Evolutionary conservation across 2,329 filamentous ascomycete genomes (phyloP), one percentile per base, ranked within the genome.

Genomic region (Cytospora schulzeri): DNA sequence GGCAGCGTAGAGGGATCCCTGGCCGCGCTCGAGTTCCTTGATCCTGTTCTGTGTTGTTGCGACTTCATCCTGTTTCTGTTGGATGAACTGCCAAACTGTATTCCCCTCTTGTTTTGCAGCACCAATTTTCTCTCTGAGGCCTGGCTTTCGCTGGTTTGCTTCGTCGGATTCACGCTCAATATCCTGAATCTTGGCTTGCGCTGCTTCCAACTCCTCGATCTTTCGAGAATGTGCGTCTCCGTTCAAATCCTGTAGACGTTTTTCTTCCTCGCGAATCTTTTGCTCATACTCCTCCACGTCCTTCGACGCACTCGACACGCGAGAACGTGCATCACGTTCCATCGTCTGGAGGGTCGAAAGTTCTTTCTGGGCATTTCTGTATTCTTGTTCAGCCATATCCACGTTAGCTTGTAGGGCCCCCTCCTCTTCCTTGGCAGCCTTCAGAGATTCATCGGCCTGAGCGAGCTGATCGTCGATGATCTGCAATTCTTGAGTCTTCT

Each of bases 161-260:
- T 73, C 72, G 3, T 69, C 67, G 15, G 75, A 71, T 55, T 76
- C 75, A 1, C 70, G 60, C 9, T 72, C 76, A 5, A 85, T 81
- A 38, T 81, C 75, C 33, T 78, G 73, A 7, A 80, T 78, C 55
- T 76, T 76, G 28, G 81, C 72, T 70, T 87, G 85, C 15, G 87
- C 86, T 22, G 85, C 78, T 26, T 87, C 80, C 4, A 90, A 79
- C 70, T 89, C 82, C 22, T 79, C 77, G 41, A 85, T 76, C 71
- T 88, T 91, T 67, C 83, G 79, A 11, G 85, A 80, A 71, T 91
- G 86, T 28, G 85, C 85, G 29, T 90, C 90, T 45, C 92, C 91
- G 69, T 90, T 89, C 2, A 86, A 83, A 53, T 87, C 84, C 52
- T 85, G 82, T 9, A 97, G 81, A 4, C 88, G 87, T 56, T 78